These are phyloP conservation scores for Metschnikowia sp. DNA, from an alignment of 805 yeast genomes.

Conservation along the genomic window DNA sequence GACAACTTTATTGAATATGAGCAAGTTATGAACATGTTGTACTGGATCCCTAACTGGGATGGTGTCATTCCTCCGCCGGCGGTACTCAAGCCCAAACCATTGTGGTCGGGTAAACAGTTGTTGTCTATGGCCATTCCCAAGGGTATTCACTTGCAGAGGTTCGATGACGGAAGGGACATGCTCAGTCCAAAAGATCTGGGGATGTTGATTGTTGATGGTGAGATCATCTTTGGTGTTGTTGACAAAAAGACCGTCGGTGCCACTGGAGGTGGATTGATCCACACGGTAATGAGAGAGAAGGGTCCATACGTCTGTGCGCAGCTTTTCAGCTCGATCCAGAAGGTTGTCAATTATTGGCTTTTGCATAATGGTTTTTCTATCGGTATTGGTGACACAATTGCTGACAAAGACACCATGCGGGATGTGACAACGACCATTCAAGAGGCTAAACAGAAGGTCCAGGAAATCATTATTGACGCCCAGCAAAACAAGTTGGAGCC, in stretches of 20 bases:
- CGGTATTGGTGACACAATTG: slow-evolving; percentile 99
- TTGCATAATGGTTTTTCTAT: slow-evolving; percentile 96
- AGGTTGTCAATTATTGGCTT: slow-evolving; percentile 94
- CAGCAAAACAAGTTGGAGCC: slow-evolving; percentile 85
- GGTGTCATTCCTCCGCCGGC: slow-evolving; percentile 97
- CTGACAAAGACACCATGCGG: slow-evolving; percentile 94
- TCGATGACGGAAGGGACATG: slow-evolving; percentile 83
- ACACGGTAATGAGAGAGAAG: slow-evolving; percentile 96
- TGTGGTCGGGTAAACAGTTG: slow-evolving; percentile 98
- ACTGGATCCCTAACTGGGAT: slow-evolving; percentile 99
- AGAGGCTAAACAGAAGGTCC: slow-evolving; percentile 91
- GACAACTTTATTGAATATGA: slow-evolving; percentile 87
- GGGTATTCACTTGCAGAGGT: slow-evolving; percentile 92
- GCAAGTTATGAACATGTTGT: slow-evolving; percentile 92
- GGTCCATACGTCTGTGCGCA: slow-evolving; percentile 89
- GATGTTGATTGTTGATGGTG: slow-evolving; percentile 93
- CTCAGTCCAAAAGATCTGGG: slow-evolving; percentile 90
- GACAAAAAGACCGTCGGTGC: slow-evolving; percentile 98
- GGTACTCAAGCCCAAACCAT: slow-evolving; percentile 86
- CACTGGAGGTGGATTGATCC: slow-evolving; percentile 96
- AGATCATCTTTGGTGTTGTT: slow-evolving; percentile 95
- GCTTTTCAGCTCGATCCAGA: slow-evolving; percentile 88
- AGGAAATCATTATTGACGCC: slow-evolving; percentile 88
- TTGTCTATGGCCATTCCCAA: slow-evolving; percentile 89
- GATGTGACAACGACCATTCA: slow-evolving; percentile 90